Conservation (phyloP, 1,139 yeast genomes). For the Saccharomyces hybrid region DNA sequence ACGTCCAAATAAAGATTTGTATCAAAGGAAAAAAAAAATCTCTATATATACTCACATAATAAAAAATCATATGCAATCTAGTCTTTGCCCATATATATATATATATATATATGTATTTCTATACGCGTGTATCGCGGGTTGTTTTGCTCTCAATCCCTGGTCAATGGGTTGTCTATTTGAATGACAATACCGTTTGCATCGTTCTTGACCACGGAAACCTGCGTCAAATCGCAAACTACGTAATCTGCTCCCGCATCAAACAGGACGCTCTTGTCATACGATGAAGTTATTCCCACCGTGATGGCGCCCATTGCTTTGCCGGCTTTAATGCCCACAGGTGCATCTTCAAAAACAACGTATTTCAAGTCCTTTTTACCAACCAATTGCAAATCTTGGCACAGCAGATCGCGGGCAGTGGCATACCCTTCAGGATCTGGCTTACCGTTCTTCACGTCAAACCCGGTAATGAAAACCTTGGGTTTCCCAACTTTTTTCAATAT, state of each 20-base stretch:
- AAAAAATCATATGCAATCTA: not conserved
- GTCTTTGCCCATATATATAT: not conserved
- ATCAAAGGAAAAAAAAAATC: not conserved
- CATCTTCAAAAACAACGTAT: conserved; percentile 73
- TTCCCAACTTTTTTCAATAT: conserved; percentile 47
- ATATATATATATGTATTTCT: not conserved
- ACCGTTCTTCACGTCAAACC: conserved; percentile 61
- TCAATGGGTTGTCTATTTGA: conserved; percentile 16
- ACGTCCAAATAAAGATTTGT: not conserved
- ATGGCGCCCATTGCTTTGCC: conserved; percentile 72
- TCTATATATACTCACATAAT: not conserved
- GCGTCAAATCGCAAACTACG: conserved; percentile 57
- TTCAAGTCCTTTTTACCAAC: conserved; percentile 32
- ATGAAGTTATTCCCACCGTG: conserved; percentile 67
- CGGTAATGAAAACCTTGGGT: conserved; percentile 67
- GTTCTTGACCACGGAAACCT: conserved; percentile 32
- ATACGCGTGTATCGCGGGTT: not conserved
- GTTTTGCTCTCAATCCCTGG: not conserved
- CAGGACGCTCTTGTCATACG: conserved; percentile 55
- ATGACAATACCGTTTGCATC: conserved; percentile 18
- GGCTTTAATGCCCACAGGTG: conserved; percentile 73
- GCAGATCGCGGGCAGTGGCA: conserved; percentile 35
- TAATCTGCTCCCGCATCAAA: conserved; percentile 66
- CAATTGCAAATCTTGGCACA: conserved; percentile 46
- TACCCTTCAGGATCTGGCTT: conserved; percentile 78